Percentiles rank a stretch among this genome's conserved stretches.
phyloP scores from a whole-genome alignment of 139 green algal species.

The Astrephomene gubernaculifera region DNA sequence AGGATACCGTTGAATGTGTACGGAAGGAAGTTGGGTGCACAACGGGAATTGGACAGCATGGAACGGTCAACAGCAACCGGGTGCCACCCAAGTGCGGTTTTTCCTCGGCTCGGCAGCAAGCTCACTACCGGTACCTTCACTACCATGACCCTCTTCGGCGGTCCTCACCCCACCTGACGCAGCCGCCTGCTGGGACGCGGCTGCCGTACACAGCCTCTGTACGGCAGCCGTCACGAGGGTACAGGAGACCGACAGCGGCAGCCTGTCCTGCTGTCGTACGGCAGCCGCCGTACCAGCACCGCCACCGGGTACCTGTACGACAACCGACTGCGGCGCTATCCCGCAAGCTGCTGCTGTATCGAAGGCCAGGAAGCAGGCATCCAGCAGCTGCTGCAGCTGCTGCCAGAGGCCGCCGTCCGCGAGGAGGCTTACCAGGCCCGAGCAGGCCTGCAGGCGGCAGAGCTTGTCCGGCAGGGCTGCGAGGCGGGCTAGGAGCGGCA shows the following conservation, averaged over 20 bases:
- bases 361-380: background rate
- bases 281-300: no score
- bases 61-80: no score
- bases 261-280: no score
- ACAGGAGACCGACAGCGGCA: background rate
- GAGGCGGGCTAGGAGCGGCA: slow-evolving; percentile 16
- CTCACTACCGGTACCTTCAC: no score
- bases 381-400: slow-evolving; percentile 27
- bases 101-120: no score
- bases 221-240: slow-evolving; percentile 1
- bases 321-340: no score
- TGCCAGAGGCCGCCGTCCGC: background rate
- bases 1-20: no score
- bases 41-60: no score
- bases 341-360: background rate
- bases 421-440: background rate
- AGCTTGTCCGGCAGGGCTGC: slow-evolving; percentile 17
- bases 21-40: no score
- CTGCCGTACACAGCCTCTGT: background rate
- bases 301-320: background rate
- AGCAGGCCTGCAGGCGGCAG: slow-evolving; percentile 26
- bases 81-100: no score
- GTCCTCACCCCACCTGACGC: background rate
- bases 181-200: background rate
- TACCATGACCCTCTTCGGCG: no score